Base-by-base conservation (phyloP, 1,284 basidiomycete species). In the Tilletia indica region DNA sequence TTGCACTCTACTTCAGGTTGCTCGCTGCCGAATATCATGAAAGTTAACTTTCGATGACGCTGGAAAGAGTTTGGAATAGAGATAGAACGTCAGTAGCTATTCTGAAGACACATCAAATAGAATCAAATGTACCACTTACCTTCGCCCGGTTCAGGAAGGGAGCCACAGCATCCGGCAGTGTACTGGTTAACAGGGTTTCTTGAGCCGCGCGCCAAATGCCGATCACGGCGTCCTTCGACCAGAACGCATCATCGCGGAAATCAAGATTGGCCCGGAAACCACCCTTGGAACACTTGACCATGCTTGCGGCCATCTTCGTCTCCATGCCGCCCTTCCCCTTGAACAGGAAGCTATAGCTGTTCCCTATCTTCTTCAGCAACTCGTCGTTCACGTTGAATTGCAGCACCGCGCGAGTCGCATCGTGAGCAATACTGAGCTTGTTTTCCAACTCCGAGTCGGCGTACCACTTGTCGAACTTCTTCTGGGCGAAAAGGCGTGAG, bases 11-110 rank as follows among this genome's bases (percentile, higher is more conserved):
- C 61, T 42, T 64, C 61, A 4, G 61, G 61, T n/a, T 42, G 61
- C 19, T 38, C 61, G 38, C 61, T 64, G 4, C 61, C 61, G 36
- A 64, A 64, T 34, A 64, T 16, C 61, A 64, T 64, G 61, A 64
- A 64, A 4, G 61, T 64, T 1, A 64, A 36, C 4, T n/a, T 34
- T 25, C 14, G 19, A 34, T 38, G 36, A 9, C 38, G 34, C 61
- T 64, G 34, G 56, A 58, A n/a, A 58, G 56, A 31, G 34, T 9
- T 9, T 12, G 39, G 61, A 6, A 9, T 16, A 34, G 31, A 42
- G 34, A 36, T n/a, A 9, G 19, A 36, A 14, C 34, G 16, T 64
- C 36, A 64, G 6, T 39, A 64, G 14, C 34, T 39, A 16, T 39
- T 25, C 58, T 38, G 16, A 3, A 25, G 8, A 6, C 0, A 16